Evolutionary conservation across 441 rosid genomes (phyloP), one percentile per base, ranked within the genome.

Genomic region (Lagerstroemia fauriei): DNA sequence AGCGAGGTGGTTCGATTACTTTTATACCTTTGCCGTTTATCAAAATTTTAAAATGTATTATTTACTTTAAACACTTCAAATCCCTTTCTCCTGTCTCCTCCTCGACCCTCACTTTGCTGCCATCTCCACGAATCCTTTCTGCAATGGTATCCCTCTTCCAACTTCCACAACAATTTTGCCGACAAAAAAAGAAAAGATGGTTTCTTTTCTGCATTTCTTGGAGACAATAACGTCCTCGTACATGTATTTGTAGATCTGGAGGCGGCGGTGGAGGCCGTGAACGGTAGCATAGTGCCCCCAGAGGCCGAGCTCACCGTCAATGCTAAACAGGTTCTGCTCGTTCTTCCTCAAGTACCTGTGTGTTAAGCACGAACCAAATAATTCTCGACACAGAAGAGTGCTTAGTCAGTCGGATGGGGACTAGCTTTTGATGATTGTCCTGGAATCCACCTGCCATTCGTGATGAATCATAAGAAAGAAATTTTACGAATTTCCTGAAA

Each of bases 211-310:
- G 95, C 65, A 94, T 87, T 65, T 96, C 95, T 44, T 90, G 93
- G 29, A 94, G 90, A 41, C 97, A 75, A 94, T 92, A 51, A 96
- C 98, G 80, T 94, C 94, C 14, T 96, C 95, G 80, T 94, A 96
- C 65, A 93, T 95, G 82, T 95, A 96, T 78, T 92, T 96, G 91
- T 93, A 92, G 95, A 96, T 95, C 97, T 93, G 97, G 81, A 96
- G 91, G 57, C 91, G 91, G 47, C 88, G 87, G 78, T 96, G 99
- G 32, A 86, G 90, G 69, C 82, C 70, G 70, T 92, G 97, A 77
- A 87, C 61, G 48, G 85, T 75, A 22, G 84, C 82, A 76, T 98
- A 96, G 80, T 93, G 95, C 82, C 89, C 88, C 66, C 99, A 96
- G 47, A 90, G 85, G 34, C 86, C 93, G 9, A 86, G 74, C 78